Base-by-base conservation (phyloP, 257 asterid species). In the Fraxinus excelsior region DNA sequence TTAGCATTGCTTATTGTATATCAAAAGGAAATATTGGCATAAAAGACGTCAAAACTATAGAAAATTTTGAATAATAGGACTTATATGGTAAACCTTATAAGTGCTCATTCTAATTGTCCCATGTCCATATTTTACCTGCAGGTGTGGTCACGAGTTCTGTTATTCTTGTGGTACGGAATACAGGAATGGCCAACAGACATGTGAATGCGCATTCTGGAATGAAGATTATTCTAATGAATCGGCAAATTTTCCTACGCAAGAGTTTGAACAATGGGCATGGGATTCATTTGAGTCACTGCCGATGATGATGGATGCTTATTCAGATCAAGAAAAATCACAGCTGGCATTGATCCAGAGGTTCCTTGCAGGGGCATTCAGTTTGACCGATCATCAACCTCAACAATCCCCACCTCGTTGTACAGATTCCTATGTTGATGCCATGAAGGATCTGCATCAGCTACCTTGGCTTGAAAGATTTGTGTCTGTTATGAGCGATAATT, bases 381-480 rank as follows among this genome's bases (percentile, higher is more conserved):
- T 90, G 66, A 81, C 86, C 0, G 97, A 95, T 21, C 92, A 87
- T 67, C 78, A 79, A 31, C 82, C 90, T 28, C 82, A 84, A 38
- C 93, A 90, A 71, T 84, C 97, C 35, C 94, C 96, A 28, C 90
- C 94, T 2, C 88, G 72, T 60, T 85, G 90, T 86, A 84, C 92
- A 67, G 98, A 90, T 78, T 90, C 97, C 5, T 96, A 91, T 49
- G 91, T 90, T 0, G 98, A 96, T 71, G 89, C 92, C 34, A 89
- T 96, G 95, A 96, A 96, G 90, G 97, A 96, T 82, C 94, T 96
- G 60, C 93, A 87, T 65, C 98, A 93, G 86, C 92, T 93, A 74
- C 99, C 99, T 6, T 96, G 99, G 98, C 99, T 96, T 7, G 99
- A 96, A 74, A 87, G 98, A 46, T 93, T 96, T 46, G 98, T 91